Evolutionary conservation across 2,329 filamentous ascomycete genomes (phyloP).

Genomic region (Pseudodiploospora longispora): DNA sequence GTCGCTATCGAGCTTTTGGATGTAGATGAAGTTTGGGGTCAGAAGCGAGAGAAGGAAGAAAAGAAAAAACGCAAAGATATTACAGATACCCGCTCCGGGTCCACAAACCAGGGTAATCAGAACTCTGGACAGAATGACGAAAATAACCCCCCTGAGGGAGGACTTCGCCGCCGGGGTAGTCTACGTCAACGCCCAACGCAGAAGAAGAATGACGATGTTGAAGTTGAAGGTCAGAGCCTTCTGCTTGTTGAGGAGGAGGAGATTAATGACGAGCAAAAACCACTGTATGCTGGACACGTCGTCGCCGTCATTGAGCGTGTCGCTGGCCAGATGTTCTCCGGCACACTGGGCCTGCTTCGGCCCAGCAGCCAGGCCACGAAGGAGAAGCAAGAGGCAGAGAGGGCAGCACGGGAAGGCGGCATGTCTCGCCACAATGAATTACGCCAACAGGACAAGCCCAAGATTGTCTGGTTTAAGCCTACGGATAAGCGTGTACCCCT

Average conservation of each 20-base stretch:
- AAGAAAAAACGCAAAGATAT: conserved; percentile 99
- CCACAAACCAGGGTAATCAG: conserved; percentile 64
- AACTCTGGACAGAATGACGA: conserved; percentile 55
- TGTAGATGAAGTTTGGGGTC: conserved; percentile 95
- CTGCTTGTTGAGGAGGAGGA: conserved; percentile 97
- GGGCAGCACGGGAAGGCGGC: conserved; percentile 78
- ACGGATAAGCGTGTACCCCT: conserved; percentile 97
- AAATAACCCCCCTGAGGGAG: conserved; percentile 62
- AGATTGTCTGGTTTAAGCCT: conserved; percentile 99
- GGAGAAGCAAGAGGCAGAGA: conserved; percentile 97
- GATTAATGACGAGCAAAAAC: conserved; percentile 97
- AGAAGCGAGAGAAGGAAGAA: conserved; percentile 98
- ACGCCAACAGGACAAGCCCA: conserved; percentile 85
- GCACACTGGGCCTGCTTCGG: conserved; percentile 84
- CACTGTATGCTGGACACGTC: conserved; percentile 91
- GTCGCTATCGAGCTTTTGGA: conserved; percentile 94
- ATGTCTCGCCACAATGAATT: conserved; percentile 65
- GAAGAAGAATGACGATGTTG: conserved; percentile 99
- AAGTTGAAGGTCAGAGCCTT: conserved; percentile 95
- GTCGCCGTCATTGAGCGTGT: conserved; percentile 96
- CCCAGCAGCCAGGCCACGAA: conserved; percentile 98
- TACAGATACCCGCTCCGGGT: conserved; percentile 76
- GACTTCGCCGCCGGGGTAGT: conserved; percentile 86
- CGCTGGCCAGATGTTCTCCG: conserved; percentile 97
- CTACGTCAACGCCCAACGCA: conserved; percentile 93